phyloP scores from a whole-genome alignment of 768 basidiomycete species.

The Russula brevipes region DNA sequence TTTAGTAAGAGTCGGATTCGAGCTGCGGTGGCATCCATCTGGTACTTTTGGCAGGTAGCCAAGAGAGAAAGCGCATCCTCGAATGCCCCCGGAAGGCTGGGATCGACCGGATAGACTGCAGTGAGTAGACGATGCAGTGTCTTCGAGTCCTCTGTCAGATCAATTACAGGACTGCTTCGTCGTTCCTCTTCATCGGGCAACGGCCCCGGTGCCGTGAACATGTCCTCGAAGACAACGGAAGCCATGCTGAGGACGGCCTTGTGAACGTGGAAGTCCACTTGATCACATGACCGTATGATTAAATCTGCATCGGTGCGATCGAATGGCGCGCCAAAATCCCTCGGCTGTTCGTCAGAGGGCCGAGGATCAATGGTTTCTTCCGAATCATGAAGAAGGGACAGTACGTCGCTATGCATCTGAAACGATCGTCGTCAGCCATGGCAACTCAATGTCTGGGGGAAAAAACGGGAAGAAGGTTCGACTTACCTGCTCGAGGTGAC shows the following conservation, averaged over 20 bases:
- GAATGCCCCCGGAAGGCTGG: background rate
- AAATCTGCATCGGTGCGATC: background rate
- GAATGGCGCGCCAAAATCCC: background rate
- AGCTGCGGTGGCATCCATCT: slow-evolving; percentile 2
- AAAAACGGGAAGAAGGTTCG: too few relatives aligned
- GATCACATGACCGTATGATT: background rate
- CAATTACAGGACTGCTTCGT: background rate
- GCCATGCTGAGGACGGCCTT: slow-evolving; percentile 50
- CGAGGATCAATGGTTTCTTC: background rate
- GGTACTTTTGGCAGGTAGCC: slow-evolving; percentile 11
- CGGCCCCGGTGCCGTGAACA: slow-evolving; percentile 36
- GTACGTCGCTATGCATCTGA: background rate
- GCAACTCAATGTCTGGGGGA: background rate
- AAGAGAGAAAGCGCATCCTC: slow-evolving; percentile 7
- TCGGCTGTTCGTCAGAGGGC: too few relatives aligned
- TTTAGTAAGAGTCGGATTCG: background rate
- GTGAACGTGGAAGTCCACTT: slow-evolving; percentile 40
- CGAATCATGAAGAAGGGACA: background rate
- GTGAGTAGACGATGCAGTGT: slow-evolving; percentile 7
- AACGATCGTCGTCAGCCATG: slow-evolving; percentile 30
- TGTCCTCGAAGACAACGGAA: slow-evolving; percentile 53
- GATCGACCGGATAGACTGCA: background rate
- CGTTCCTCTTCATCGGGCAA: background rate
- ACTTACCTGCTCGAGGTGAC: background rate
- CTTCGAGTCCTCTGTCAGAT: slow-evolving; percentile 3